phyloP scores from a whole-genome alignment of 2,329 filamentous ascomycete genomes.

The Colletotrichum aenigma region DNA sequence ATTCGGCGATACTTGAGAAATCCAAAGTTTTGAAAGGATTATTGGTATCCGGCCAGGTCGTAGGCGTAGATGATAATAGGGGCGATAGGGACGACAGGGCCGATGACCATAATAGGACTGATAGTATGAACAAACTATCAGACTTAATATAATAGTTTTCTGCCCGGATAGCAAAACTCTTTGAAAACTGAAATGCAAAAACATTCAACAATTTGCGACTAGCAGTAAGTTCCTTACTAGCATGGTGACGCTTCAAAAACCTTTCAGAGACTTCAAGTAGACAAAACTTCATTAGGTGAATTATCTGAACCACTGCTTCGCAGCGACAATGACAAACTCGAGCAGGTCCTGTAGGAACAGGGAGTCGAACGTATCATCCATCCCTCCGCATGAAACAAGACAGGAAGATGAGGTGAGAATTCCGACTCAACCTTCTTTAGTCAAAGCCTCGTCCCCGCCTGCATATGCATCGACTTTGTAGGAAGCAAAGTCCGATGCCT shows the following conservation, averaged over 20 bases:
- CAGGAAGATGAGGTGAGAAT: neutral
- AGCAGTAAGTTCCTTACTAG: neutral
- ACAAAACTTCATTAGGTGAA: neutral
- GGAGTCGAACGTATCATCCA: neutral
- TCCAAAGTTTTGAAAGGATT: neutral
- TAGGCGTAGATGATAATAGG: too few relatives aligned
- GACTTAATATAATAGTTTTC: rapidly evolving
- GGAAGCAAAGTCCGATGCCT: neutral
- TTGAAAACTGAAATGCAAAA: neutral
- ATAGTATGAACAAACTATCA: too few relatives aligned
- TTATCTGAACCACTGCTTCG: neutral
- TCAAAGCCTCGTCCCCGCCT: neutral
- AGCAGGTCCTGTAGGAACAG: neutral
- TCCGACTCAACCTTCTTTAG: neutral
- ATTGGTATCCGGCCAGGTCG: too few relatives aligned
- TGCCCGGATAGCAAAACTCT: too few relatives aligned
- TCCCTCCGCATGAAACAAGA: neutral
- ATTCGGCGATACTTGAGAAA: neutral
- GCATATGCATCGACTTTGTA: conserved; percentile 11
- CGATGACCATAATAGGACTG: too few relatives aligned
- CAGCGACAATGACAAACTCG: rapidly evolving
- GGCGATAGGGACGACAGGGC: too few relatives aligned
- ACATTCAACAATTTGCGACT: neutral
- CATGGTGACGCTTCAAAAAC: neutral
- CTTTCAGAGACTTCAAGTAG: neutral